Base-by-base conservation (phyloP, 2,329 filamentous ascomycete species). In the Colletotrichum eleusines region DNA sequence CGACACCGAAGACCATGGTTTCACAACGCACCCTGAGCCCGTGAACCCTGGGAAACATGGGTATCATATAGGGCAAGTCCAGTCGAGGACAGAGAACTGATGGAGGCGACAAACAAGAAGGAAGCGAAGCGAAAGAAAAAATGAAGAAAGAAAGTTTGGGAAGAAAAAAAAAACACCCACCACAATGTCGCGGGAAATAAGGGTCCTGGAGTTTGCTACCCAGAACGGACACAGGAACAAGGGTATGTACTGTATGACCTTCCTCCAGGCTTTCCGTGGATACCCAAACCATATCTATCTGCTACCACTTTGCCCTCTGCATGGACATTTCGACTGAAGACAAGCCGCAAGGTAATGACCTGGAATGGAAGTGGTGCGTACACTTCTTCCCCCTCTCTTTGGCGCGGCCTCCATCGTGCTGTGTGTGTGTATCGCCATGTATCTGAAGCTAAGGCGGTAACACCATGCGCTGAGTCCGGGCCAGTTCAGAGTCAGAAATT, bases 391-490 rank as follows among this genome's bases (percentile, higher is more conserved):
- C 18, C 23, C 26, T 31, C 23, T 11, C 50, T 31, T 51, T 51
- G 12, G 28, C 42, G 28, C n/a, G 20, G 33, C 23, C 44, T 50
- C 38, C 28, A 23, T 48, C 40, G 40, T 48, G n/a, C 12, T 35
- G n/a, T 63, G 59, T 33, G 31, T 33, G 7, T 3, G 31, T 57
- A 51, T 64, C 33, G 57, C 59, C 65, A 42, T 33, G 59, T 48
- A 63, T 50, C 65, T 51, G 42, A 18, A 69, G 62, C 54, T 61
- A 64, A 66, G 31, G 62, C 51, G 31, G 20, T 35, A 23, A 33
- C 51, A n/a, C 6, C 31, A 54, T 42, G 16, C 44, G 46, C 35
- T 42, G 59, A 62, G 46, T 61, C 42, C 28, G 58, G 53, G 14
- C 51, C 35, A 48, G 53, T 53, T 69, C 28, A 50, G 62, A 66